These are phyloP conservation scores for Fusarium agapanthi DNA, from an alignment of 2,329 filamentous ascomycete species.

Conservation along the genomic window DNA sequence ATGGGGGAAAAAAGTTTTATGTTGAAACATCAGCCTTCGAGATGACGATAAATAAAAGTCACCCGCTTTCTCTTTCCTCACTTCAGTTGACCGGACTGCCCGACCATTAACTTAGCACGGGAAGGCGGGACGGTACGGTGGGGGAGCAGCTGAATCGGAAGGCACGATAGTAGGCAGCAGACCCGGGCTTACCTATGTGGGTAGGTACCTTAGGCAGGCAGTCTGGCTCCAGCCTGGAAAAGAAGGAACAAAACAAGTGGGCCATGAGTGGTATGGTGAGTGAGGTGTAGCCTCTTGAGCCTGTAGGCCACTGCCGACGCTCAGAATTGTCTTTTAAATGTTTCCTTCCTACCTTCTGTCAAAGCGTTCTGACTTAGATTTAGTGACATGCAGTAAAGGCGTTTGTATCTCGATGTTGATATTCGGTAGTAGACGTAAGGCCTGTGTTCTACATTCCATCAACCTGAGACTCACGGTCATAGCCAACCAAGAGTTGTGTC, in stretches of 20 bases:
- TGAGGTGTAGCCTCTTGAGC: not conserved
- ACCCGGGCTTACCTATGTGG: not conserved
- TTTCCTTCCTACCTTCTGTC: not conserved
- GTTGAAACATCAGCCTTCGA: not conserved
- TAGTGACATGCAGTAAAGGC: not conserved
- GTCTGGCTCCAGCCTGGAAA: not conserved
- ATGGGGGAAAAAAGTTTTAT: not conserved
- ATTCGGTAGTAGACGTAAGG: not conserved
- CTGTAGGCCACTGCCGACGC: not conserved
- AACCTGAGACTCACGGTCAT: not conserved
- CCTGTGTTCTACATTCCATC: not conserved
- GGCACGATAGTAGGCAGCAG: conserved; percentile 23
- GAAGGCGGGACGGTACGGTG: conserved; percentile 29
- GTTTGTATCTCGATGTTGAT: too few relatives aligned
- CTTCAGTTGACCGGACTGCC: conserved; percentile 10
- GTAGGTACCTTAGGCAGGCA: not conserved
- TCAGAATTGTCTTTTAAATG: not conserved
- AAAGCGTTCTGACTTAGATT: not conserved
- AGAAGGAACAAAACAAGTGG: not conserved
- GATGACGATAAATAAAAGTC: conserved; percentile 22
- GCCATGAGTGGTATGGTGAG: not conserved
- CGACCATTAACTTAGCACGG: conserved; percentile 19
- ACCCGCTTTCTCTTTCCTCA: not conserved
- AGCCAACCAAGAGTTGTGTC: not conserved
- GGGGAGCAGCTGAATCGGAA: conserved; percentile 28